Conservation (phyloP, 768 basidiomycete species). For the Leccinum variicolor region DNA sequence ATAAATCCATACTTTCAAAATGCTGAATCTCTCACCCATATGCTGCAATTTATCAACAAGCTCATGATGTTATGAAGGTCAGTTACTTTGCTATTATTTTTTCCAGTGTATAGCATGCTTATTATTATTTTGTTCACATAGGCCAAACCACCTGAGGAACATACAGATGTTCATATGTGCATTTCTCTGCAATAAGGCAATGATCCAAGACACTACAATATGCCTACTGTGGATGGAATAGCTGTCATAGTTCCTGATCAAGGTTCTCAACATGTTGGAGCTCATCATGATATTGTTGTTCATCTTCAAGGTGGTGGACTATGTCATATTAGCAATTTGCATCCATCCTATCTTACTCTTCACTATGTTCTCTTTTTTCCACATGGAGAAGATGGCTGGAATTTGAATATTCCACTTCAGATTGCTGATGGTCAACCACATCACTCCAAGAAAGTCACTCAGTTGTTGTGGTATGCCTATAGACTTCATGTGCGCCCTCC, state of each 20-base stretch:
- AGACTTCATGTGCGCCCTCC: neutral
- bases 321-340: neutral
- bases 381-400: neutral
- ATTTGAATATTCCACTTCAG: neutral
- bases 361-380: neutral
- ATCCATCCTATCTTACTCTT: neutral
- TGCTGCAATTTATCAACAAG: no score
- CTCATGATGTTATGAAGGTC: no score
- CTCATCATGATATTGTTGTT: neutral
- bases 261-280: neutral
- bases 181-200: neutral
- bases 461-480: neutral
- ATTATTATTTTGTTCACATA: neutral
- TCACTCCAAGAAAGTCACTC: neutral
- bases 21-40: no score
- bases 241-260: neutral
- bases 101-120: no score
- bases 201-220: neutral
- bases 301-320: neutral
- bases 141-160: neutral
- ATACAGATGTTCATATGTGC: neutral
- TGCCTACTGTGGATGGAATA: neutral
- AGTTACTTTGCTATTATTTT: no score
- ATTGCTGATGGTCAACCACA: neutral
- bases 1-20: no score